Evolutionary conservation across 1,284 basidiomycete genomes (phyloP).

Genomic region (Melanopsichium pennsylvanicum): DNA sequence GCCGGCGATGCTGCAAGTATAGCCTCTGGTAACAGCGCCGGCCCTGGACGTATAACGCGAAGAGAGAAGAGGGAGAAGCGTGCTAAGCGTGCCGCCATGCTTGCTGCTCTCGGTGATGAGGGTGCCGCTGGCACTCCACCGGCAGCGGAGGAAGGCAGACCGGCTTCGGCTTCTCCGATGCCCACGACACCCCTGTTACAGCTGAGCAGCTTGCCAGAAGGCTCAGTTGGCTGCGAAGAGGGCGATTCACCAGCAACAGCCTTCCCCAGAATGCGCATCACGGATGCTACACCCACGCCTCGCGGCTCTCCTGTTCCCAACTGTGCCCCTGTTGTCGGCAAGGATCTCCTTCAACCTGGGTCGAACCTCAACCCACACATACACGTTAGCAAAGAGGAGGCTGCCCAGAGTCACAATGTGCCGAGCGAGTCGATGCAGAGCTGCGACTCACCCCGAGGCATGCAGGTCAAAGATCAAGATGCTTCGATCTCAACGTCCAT

Average conservation of each 20-base stretch:
- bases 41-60: conserved; percentile 50
- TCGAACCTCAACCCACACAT: conserved; percentile 19
- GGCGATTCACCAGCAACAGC: conserved; percentile 51
- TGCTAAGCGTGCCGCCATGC: conserved; percentile 41
- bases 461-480: conserved; percentile 6
- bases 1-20: conserved; percentile 34
- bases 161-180: conserved; percentile 27
- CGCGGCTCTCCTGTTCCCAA: conserved; percentile 48
- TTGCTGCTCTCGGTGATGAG: conserved; percentile 15
- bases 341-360: conserved; percentile 28
- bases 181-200: conserved; percentile 32
- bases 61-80: conserved; percentile 56
- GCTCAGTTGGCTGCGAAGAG: conserved; percentile 12
- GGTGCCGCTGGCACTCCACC: conserved; percentile 18
- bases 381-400: not conserved
- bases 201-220: conserved; percentile 22
- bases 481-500: conserved; percentile 6
- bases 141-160: conserved; percentile 2
- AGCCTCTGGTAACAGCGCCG: conserved; percentile 36
- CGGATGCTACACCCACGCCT: conserved; percentile 54
- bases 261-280: conserved; percentile 55
- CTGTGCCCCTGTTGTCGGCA: conserved; percentile 16
- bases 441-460: not conserved
- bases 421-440: conserved; percentile 1
- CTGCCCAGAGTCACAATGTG: not conserved